These are phyloP conservation scores for Trebouxia sp. DNA, from an alignment of 139 green algal genomes.

Conservation along the genomic window DNA sequence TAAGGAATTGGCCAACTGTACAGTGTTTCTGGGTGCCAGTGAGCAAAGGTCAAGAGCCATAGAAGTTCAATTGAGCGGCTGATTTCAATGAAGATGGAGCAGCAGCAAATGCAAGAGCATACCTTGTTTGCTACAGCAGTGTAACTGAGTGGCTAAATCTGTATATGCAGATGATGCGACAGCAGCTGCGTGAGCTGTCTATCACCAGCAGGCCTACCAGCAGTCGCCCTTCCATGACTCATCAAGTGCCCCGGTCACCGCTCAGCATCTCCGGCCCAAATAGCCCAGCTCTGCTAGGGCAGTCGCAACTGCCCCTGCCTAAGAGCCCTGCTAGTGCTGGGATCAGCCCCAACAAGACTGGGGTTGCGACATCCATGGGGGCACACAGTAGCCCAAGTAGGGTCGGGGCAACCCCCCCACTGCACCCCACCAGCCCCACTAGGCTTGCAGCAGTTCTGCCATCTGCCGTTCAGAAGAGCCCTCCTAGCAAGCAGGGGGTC, in stretches of 20 bases:
- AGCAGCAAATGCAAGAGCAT: no score
- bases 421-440: constrained; percentile 20
- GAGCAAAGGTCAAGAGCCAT: neutral
- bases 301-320: no score
- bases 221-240: neutral
- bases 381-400: neutral
- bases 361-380: neutral
- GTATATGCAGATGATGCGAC: neutral
- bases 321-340: no score
- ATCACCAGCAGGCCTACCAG: neutral
- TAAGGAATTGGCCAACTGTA: no score
- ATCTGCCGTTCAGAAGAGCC: neutral
- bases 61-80: no score
- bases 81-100: no score
- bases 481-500: neutral
- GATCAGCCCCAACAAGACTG: neutral
- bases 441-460: neutral
- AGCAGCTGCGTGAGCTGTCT: constrained; percentile 17
- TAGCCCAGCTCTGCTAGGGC: neutral
- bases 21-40: no score
- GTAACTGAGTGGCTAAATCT: neutral
- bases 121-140: no score
- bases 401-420: neutral
- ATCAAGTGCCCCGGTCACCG: neutral
- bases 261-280: neutral